These are phyloP conservation scores for Theobroma cacao DNA, from an alignment of 345 rosid genomes.

Conservation along the genomic window DNA sequence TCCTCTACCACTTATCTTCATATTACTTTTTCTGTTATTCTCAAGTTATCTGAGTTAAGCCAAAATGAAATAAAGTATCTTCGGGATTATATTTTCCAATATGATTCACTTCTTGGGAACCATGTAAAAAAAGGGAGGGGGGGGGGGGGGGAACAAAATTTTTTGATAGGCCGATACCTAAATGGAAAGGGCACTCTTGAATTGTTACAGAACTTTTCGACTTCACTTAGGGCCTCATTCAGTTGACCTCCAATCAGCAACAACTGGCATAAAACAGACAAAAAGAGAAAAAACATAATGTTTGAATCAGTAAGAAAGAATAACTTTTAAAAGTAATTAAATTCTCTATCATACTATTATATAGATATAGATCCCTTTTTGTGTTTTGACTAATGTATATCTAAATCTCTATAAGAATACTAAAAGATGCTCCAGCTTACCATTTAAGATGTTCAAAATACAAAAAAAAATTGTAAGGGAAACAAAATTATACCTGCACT, in stretches of 20 bases:
- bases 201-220: constrained; percentile 48
- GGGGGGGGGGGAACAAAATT: no score
- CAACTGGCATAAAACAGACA: constrained; percentile 41
- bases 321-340: neutral
- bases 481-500: constrained; percentile 51
- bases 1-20: neutral
- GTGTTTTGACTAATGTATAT: neutral
- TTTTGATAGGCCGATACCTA: constrained; percentile 42
- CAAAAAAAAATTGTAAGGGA: neutral
- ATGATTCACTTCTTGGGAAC: constrained; percentile 4
- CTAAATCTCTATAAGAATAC: neutral
- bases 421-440: neutral
- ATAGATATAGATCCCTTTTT: neutral
- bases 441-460: neutral
- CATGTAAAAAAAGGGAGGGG: neutral
- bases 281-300: neutral
- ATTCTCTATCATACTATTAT: neutral
- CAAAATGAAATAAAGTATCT: neutral
- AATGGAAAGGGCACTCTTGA: constrained; percentile 44
- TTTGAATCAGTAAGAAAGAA: neutral
- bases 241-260: constrained; percentile 66
- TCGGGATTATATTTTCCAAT: neutral
- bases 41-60: neutral
- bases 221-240: constrained; percentile 54
- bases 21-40: neutral